These are phyloP conservation scores for Sporothrix humicola DNA, from an alignment of 2,329 filamentous ascomycete species.

Conservation along the genomic window DNA sequence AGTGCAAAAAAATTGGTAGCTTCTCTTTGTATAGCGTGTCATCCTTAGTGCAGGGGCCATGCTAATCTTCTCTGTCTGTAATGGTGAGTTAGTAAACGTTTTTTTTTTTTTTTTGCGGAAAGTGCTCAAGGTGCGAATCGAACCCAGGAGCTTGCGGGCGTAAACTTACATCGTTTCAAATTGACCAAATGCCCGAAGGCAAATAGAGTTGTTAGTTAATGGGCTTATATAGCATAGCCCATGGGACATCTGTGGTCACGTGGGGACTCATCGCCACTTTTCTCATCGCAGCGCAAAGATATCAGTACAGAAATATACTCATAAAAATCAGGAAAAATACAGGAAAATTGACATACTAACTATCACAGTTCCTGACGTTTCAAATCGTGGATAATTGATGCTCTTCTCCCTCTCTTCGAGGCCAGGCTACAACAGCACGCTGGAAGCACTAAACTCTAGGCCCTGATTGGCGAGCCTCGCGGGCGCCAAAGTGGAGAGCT, in stretches of 20 bases:
- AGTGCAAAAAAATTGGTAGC: conserved; percentile 67
- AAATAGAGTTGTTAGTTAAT: background rate
- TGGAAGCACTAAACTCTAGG: background rate
- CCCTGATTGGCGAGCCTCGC: conserved; percentile 30
- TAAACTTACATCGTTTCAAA: conserved; percentile 41
- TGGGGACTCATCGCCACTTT: background rate
- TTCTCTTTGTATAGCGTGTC: conserved; percentile 76
- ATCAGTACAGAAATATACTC: background rate
- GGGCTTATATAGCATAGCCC: conserved; percentile 21
- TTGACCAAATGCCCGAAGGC: conserved; percentile 44
- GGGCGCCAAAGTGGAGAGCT: conserved; percentile 25
- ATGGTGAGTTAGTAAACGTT: conserved; percentile 28
- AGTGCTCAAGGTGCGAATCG: conserved; percentile 18
- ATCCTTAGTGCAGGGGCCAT: conserved; percentile 74
- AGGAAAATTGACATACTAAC: too few relatives aligned
- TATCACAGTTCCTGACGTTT: background rate
- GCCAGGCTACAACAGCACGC: background rate
- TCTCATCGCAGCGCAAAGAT: background rate
- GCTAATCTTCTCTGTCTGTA: conserved; percentile 41
- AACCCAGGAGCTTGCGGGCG: conserved; percentile 28
- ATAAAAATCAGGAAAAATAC: background rate
- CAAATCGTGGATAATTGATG: background rate
- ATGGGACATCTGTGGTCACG: background rate
- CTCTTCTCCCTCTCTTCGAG: background rate
- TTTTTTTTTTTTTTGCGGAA: background rate